Evolutionary conservation across 2,329 filamentous ascomycete species (phyloP).

Genomic region (Fusarium nematophilum): DNA sequence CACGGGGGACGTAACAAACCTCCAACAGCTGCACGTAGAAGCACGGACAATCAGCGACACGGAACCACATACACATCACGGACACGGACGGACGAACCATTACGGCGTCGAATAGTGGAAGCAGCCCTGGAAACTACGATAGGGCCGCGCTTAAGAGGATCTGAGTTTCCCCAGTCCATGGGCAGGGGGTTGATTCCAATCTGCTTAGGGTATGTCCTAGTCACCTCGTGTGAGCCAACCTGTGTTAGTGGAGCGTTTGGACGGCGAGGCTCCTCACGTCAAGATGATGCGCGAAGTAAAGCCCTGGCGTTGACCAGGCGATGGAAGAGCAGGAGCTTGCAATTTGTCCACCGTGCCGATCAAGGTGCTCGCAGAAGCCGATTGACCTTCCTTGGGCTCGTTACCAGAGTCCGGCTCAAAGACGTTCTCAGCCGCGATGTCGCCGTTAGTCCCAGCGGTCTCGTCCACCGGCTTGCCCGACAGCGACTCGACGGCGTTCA

Average conservation of each 20-base stretch:
- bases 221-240: slow-evolving; percentile 18
- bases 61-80: slow-evolving; percentile 12
- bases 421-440: slow-evolving; percentile 15
- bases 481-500: slow-evolving; percentile 55
- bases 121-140: slow-evolving; percentile 85
- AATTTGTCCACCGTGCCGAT: slow-evolving; percentile 27
- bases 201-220: slow-evolving; percentile 88
- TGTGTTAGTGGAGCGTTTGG: slow-evolving; percentile 7
- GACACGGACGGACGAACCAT: slow-evolving; percentile 66
- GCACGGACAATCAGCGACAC: slow-evolving; percentile 24
- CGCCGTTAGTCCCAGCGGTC: slow-evolving; percentile 1
- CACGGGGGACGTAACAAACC: slow-evolving; percentile 54
- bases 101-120: slow-evolving; percentile 81
- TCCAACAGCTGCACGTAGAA: slow-evolving; percentile 63
- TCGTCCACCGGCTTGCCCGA: slow-evolving; percentile 45
- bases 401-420: slow-evolving; percentile 22
- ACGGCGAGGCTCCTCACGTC: slow-evolving; percentile 55
- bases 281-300: slow-evolving; percentile 67
- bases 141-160: slow-evolving; percentile 81
- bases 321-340: slow-evolving; percentile 40
- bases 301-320: slow-evolving; percentile 53
- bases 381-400: slow-evolving; percentile 12
- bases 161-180: slow-evolving; percentile 86
- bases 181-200: slow-evolving; percentile 92
- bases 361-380: slow-evolving; percentile 23